phyloP scores from a whole-genome alignment of 1,139 yeast species.

The Hyphopichia pseudoburtonii region DNA sequence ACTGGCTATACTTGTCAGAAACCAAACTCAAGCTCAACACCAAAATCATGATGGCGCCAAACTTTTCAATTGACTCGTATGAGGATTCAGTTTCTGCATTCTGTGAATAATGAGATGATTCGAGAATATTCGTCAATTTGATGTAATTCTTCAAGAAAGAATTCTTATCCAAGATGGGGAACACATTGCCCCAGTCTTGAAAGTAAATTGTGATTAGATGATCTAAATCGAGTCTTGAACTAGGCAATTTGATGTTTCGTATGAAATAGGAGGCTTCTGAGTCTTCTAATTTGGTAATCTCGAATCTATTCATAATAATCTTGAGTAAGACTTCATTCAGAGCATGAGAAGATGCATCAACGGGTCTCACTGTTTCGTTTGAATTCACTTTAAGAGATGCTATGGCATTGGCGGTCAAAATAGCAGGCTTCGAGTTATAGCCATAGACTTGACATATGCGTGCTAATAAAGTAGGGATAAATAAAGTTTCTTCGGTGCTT shows the following conservation, averaged over 20 bases:
- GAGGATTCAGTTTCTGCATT: constrained; percentile 11
- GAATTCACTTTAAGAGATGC: constrained; percentile 61
- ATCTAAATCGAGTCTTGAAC: constrained; percentile 53
- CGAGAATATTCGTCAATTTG: constrained; percentile 44
- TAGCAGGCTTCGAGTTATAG: constrained; percentile 64
- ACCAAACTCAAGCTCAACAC: constrained; percentile 60
- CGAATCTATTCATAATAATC: constrained; percentile 33
- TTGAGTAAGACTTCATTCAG: constrained; percentile 17
- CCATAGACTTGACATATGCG: constrained; percentile 70
- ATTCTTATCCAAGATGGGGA: constrained; percentile 69
- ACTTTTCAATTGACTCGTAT: constrained; percentile 48
- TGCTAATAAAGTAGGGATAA: constrained; percentile 69
- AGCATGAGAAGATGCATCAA: constrained; percentile 8
- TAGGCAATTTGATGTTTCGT: constrained; percentile 48
- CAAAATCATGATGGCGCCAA: constrained; percentile 60
- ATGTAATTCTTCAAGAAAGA: constrained; percentile 61
- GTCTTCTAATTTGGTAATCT: constrained; percentile 21
- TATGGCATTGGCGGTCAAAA: constrained; percentile 65
- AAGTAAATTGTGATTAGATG: constrained; percentile 61
- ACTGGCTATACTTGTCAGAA: constrained; percentile 29
- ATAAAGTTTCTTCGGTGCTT: constrained; percentile 73
- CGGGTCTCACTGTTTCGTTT: constrained; percentile 13
- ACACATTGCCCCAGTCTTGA: constrained; percentile 73
- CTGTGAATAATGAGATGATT: constrained; percentile 15
- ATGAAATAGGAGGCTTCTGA: constrained; percentile 46